Base-by-base conservation (phyloP, 495 filamentous ascomycete genomes). In the Staphylotrichum longicolle region DNA sequence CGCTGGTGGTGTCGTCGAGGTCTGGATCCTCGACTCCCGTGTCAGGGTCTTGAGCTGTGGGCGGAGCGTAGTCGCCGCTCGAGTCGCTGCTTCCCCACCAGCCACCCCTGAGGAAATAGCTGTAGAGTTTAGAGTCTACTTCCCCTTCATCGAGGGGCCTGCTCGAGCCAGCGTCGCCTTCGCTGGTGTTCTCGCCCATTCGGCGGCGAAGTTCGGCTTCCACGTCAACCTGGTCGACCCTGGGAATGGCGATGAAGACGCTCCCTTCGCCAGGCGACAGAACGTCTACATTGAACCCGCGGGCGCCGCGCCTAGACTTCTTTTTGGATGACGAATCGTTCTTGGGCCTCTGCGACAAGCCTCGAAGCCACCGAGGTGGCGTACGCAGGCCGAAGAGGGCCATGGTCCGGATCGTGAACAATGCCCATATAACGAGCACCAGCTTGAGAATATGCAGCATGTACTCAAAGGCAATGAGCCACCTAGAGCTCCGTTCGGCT, bases 31-130 rank as follows among this genome's bases (percentile, higher is more conserved):
- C 66, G 7, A 53, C 12, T 11, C 61, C 63, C 6, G 7, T 30
- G 7, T 55, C 63, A 10, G 49, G 15, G 30, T 56, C n/a, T 7
- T 54, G 45, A 7, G 48, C 32, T 1, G 55, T 10, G 4, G 60
- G 64, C 14, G 83, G 81, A 3, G 71, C 64, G 63, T 89, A 97
- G 39, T 90, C 86, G 5, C 88, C 86, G 59, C 87, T 94, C 5
- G 80, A 78, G 70, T 97, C 92, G 34, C 85, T 80, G 34, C 84
- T 85, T 2, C 92, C 92, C 86, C 89, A 96, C 72, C 88, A 91
- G 35, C 89, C 91, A 20, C 88, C 90, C 27, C 75, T 70, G 42
- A 85, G 84, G 87, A 90, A 96, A 83, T 91, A 93, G 11, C 74
- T 75, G 72, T 96, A 96, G 4, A 96, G 74, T 48, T 80, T 86